Evolutionary conservation across 2,329 filamentous ascomycete species (phyloP).

Genomic region (Fusarium nanum): DNA sequence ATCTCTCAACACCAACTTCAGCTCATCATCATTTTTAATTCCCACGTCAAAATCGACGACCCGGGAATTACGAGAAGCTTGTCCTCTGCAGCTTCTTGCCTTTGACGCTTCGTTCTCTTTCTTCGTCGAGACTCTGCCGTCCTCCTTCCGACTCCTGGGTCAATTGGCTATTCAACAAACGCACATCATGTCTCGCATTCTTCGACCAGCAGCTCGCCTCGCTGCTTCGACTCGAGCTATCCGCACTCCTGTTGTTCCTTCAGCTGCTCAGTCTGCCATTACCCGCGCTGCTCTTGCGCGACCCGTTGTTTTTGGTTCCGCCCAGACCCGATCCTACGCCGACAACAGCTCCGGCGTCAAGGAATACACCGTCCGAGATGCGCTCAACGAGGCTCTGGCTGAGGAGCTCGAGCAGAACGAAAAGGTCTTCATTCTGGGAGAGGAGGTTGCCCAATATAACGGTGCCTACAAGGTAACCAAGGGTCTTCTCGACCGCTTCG

Average conservation of each 20-base stretch:
- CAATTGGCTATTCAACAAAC: slow-evolving; percentile 42
- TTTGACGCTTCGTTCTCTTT: slow-evolving; percentile 27
- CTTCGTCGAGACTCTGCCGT: slow-evolving; percentile 25
- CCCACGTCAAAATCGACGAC: slow-evolving; percentile 45
- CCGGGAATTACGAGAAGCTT: slow-evolving; percentile 43
- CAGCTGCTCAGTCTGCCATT: slow-evolving; percentile 54
- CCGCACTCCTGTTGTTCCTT: slow-evolving; percentile 51
- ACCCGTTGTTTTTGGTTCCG: slow-evolving; percentile 54
- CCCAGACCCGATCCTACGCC: slow-evolving; percentile 67
- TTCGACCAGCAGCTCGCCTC: slow-evolving; percentile 63
- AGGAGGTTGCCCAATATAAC: slow-evolving; percentile 99
- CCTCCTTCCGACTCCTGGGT: slow-evolving; percentile 33
- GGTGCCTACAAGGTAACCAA: slow-evolving; percentile 99
- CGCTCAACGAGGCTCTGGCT: slow-evolving; percentile 95
- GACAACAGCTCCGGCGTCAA: slow-evolving; percentile 71
- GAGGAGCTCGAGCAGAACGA: slow-evolving; percentile 95
- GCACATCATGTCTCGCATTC: slow-evolving; percentile 61
- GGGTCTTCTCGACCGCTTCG: slow-evolving; percentile 95
- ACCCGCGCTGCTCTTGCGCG: slow-evolving; percentile 53
- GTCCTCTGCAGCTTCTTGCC: slow-evolving; percentile 40
- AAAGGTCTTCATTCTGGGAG: slow-evolving; percentile 95
- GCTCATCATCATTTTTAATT: slow-evolving; percentile 41
- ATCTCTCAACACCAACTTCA: slow-evolving; percentile 46
- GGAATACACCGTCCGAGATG: slow-evolving; percentile 97
- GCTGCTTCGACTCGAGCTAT: slow-evolving; percentile 57